Conservation (phyloP, 805 yeast species). For the Komagataella populi region DNA sequence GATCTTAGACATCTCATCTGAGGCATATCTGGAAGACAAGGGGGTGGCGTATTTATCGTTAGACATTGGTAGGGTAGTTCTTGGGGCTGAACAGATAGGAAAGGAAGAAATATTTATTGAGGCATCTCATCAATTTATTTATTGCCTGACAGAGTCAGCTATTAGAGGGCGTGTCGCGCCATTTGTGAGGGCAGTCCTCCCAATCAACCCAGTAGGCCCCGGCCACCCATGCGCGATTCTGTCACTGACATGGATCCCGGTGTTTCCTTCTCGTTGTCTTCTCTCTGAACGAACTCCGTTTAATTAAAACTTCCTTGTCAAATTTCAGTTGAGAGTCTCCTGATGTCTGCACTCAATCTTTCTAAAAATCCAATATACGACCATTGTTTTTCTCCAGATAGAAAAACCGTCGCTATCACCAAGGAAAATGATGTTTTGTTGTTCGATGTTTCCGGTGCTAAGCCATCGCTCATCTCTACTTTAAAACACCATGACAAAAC, state of each 20-base stretch:
- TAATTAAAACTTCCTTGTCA: neutral
- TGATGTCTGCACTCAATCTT: constrained; percentile 38
- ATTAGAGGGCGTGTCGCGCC: neutral
- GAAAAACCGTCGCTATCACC: constrained; percentile 60
- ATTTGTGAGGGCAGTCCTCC: neutral
- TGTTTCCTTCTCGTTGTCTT: neutral
- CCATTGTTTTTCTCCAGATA: constrained; percentile 73
- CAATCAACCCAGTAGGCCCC: neutral
- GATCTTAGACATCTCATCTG: constrained; percentile 89
- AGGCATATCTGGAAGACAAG: constrained; percentile 91
- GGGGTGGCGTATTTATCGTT: constrained; percentile 84
- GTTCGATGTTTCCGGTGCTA: constrained; percentile 41
- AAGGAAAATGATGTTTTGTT: constrained; percentile 66
- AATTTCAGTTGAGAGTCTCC: constrained; percentile 17
- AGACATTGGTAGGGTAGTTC: constrained; percentile 13
- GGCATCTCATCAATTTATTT: neutral
- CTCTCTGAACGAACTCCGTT: neutral
- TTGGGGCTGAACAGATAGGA: neutral
- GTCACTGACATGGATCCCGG: neutral
- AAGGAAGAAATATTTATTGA: neutral
- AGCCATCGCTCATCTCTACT: constrained; percentile 50
- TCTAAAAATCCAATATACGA: constrained; percentile 84
- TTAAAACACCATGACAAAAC: constrained; percentile 84
- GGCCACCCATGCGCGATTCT: neutral
- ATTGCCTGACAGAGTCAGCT: neutral